Evolutionary conservation across 352 stramenopile genomes (phyloP), one percentile per base, ranked within the genome.

Genomic region (Poterioochromonas sp.): DNA sequence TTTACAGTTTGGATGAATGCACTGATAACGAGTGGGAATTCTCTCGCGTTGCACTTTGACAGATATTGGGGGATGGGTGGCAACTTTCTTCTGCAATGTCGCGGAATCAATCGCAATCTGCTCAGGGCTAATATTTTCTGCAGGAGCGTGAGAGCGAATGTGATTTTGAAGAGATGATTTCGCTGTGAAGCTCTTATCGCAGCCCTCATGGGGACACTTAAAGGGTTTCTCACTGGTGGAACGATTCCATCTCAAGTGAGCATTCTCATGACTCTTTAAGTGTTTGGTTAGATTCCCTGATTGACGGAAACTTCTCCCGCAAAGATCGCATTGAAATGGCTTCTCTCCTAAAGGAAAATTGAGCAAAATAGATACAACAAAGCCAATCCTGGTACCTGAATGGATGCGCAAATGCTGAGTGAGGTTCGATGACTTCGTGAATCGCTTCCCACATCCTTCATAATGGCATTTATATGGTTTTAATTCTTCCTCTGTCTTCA

Each of bases 221-320:
- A 93, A 95, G 26, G 90, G 90, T 83, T 94, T 95, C 62, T 95
- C 87, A 29, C 88, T 89, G 8, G 82, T 85, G 5, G 80, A 78
- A n/a, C 79, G 74, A 51, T 82, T 82, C 79, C 79, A 82, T 44
- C 79, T 32, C 18, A 82, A 74, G 71, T 80, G 69, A n/a, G 76
- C 74, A 39, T 82, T 70, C 12, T 88, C 87, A 79, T 95, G 90
- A n/a, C 88, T 93, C 41, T 90, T 90, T 77, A 94, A 89, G 76
- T 95, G 90, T n/a, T 90, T 91, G 34, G 87, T 89, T 54, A 95
- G 81, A 76, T 95, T 95, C 37, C 88, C 92, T 76, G 87, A 93
- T 82, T 95, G 90, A 5, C 88, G 88, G 81, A 95, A 95, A 51
- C 87, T 88, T 82, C 95, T 94, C 29, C 84, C 86, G 80, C 90